Evolutionary conservation across 305 asterid genomes (phyloP), one percentile per base, ranked within the genome.

Genomic region (Solanum hybrid): DNA sequence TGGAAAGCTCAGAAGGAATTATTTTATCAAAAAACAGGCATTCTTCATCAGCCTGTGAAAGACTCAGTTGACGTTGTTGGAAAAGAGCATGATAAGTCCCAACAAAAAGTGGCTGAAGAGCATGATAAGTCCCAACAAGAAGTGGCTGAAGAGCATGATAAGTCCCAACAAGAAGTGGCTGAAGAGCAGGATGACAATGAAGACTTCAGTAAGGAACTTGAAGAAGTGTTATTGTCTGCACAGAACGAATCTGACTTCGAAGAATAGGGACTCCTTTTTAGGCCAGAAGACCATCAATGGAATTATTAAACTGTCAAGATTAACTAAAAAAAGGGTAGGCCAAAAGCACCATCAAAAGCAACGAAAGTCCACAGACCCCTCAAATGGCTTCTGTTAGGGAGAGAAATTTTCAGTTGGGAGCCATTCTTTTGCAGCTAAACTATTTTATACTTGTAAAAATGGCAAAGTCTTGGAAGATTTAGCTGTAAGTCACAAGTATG

Each of bases 1-100:
- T 95, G 98, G 98, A 91, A 92, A 80, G 45, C 77, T 89, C 95
- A 94, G 94, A 95, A 95, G 91, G 94, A 93, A 60, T 32, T 73
- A 77, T 92, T 94, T 89, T 94, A 93, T 82, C 90, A 92, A 88
- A 94, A 87, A 92, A 96, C 95, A 27, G 93, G 97, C 26, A 34
- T 78, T 71, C n/a, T 51, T 87, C 89, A 45, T 72, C 89, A 19
- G 69, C 87, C 90, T 17, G 78, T 85, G 56, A 88, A 87, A 42
- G 89, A 29, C 51, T 90, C 71, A 19, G 75, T 77, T 42, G 38
- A 51, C 19, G n/a, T 10, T 84, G 42, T 27, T 2, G 26, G 26
- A 56, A 66, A 88, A 85, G 88, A 86, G 85, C 80, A 90, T 56
- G 93, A 89, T 89, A 78, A 87, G 22, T 78, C 84, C 36, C 78